Evolutionary conservation across 768 basidiomycete species (phyloP).

Genomic region (Termitomyces sp.): DNA sequence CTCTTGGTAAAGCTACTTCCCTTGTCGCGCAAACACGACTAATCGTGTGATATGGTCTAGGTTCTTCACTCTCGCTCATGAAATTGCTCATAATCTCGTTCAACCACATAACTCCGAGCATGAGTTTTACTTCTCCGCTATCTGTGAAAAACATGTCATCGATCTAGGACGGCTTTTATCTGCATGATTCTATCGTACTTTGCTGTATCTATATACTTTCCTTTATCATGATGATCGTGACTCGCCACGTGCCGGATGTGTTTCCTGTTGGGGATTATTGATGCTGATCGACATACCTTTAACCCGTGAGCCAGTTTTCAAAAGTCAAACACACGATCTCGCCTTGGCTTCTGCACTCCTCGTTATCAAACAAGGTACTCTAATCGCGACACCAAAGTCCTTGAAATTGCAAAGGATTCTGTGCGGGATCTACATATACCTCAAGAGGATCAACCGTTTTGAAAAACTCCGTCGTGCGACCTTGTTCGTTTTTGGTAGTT

Average conservation of each 20-base stretch:
- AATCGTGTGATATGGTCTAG: conserved; percentile 26
- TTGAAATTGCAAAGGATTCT: not conserved
- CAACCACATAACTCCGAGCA: conserved; percentile 86
- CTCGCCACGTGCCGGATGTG: conserved; percentile 8
- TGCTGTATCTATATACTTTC: not conserved
- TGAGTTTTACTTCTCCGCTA: conserved; percentile 91
- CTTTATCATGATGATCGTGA: not conserved
- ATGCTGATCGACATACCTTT: not conserved
- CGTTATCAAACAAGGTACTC: not conserved
- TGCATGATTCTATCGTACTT: not conserved
- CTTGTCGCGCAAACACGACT: not conserved
- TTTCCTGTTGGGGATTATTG: conserved; percentile 11
- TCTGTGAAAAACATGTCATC: conserved; percentile 66
- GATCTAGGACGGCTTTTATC: conserved; percentile 26
- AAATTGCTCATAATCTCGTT: conserved; percentile 89
- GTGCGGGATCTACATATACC: not conserved
- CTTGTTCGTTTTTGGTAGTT: not conserved
- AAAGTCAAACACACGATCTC: not conserved
- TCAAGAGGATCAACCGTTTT: not conserved
- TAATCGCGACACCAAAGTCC: not conserved
- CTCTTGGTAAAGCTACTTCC: conserved; percentile 54
- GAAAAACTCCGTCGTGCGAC: not conserved
- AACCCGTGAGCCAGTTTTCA: conserved; percentile 3
- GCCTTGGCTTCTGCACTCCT: not conserved
- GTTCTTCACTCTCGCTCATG: conserved; percentile 92